Evolutionary conservation across 495 filamentous ascomycete genomes (phyloP).

Genomic region (Neurospora sp.): DNA sequence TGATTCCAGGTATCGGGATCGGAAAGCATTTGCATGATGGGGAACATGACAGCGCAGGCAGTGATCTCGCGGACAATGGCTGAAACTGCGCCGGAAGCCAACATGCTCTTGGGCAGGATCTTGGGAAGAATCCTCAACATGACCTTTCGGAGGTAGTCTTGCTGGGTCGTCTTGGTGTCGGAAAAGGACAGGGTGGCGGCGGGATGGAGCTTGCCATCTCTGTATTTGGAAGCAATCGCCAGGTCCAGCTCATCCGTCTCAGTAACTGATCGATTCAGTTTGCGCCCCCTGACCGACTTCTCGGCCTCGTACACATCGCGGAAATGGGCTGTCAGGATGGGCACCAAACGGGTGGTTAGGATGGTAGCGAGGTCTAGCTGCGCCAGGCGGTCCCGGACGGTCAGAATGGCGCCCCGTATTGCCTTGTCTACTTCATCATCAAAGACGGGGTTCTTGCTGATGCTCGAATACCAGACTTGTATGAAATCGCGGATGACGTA

Average conservation of each 20-base stretch:
- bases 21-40: constrained; percentile 58
- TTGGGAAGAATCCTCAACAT: constrained; percentile 61
- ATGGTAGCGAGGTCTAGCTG: constrained; percentile 71
- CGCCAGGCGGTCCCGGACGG: constrained; percentile 57
- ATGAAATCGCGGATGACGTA: constrained; percentile 79
- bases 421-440: constrained; percentile 73
- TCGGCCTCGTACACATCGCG: constrained; percentile 88
- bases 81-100: constrained; percentile 67
- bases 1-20: constrained; percentile 98
- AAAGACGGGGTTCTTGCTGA: constrained; percentile 73
- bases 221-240: constrained; percentile 88
- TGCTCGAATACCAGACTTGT: constrained; percentile 75
- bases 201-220: constrained; percentile 78
- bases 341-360: constrained; percentile 69
- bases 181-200: constrained; percentile 75
- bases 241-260: constrained; percentile 93
- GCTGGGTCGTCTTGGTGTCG: constrained; percentile 72
- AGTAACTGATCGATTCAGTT: constrained; percentile 80
- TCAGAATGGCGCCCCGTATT: constrained; percentile 63
- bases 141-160: constrained; percentile 72
- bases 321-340: constrained; percentile 84
- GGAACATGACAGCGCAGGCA: constrained; percentile 63
- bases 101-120: constrained; percentile 61
- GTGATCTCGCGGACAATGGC: constrained; percentile 80
- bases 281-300: constrained; percentile 70